phyloP scores from a whole-genome alignment of 192 early-diverging fungal genomes.

The Coemansia erecta region DNA sequence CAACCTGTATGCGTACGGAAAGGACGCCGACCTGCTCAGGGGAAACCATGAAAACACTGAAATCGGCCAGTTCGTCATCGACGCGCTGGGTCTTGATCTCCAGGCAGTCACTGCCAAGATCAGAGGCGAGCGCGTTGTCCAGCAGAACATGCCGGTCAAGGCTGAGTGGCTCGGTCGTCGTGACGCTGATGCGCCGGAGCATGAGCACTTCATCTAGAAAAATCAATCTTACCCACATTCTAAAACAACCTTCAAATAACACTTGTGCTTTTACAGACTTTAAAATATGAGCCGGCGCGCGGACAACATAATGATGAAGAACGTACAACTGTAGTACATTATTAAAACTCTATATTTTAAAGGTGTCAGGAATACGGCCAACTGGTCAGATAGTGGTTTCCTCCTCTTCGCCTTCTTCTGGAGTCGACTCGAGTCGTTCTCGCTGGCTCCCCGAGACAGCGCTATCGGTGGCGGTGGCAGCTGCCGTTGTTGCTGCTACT shows the following conservation, averaged over 20 bases:
- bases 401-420: neutral
- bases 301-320: neutral
- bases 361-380: no score
- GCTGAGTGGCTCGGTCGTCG: constrained; percentile 42
- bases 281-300: neutral
- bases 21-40: constrained; percentile 55
- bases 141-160: constrained; percentile 27
- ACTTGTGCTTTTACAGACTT: neutral
- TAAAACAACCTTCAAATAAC: no score
- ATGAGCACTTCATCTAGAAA: constrained; percentile 23
- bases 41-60: constrained; percentile 91
- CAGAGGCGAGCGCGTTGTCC: constrained; percentile 35
- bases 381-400: no score
- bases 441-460: neutral
- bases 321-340: neutral
- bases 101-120: constrained; percentile 59
- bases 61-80: constrained; percentile 70
- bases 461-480: no score
- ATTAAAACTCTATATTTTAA: no score
- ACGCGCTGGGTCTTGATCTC: constrained; percentile 63
- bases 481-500: neutral
- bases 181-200: constrained; percentile 47
- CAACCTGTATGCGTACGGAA: constrained; percentile 85
- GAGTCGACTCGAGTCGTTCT: neutral
- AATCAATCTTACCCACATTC: no score